A percentile compares a stretch with the other conserved stretches of the same genome.
These are phyloP conservation scores for Phytophthora vignae DNA, from an alignment of 352 stramenopile species.

Conservation along the genomic window DNA sequence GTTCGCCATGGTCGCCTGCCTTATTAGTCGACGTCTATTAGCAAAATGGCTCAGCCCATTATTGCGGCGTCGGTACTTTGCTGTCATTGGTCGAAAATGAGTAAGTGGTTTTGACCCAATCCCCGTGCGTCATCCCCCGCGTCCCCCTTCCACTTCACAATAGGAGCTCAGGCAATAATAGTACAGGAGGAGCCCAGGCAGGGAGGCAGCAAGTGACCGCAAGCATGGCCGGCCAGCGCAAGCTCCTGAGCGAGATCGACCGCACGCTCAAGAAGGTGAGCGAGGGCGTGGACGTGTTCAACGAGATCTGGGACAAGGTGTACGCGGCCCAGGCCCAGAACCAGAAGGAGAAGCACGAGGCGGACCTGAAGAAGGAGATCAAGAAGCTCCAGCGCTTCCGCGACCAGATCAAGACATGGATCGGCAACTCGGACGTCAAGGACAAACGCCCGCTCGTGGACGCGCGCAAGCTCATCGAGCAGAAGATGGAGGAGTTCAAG, in stretches of 20 bases:
- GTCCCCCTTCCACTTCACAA: not conserved
- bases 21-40: too few relatives aligned
- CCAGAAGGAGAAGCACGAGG: slow-evolving; percentile 99
- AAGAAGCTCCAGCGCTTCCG: slow-evolving; percentile 99
- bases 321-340: slow-evolving; percentile 96
- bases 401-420: slow-evolving; percentile 99
- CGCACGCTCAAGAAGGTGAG: slow-evolving; percentile 99
- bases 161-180: not conserved
- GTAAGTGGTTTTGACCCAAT: too few relatives aligned
- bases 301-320: slow-evolving; percentile 99
- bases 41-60: too few relatives aligned
- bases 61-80: too few relatives aligned
- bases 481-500: slow-evolving; percentile 99
- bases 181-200: too few relatives aligned
- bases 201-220: not conserved
- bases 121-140: too few relatives aligned
- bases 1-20: slow-evolving; percentile 66
- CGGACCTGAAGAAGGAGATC: slow-evolving; percentile 99
- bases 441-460: slow-evolving; percentile 94
- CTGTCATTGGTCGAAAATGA: too few relatives aligned
- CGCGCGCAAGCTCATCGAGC: slow-evolving; percentile 95
- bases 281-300: slow-evolving; percentile 98
- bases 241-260: slow-evolving; percentile 97
- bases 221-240: slow-evolving; percentile 83
- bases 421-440: slow-evolving; percentile 97